Base-by-base conservation (phyloP, 139 green algal genomes). In the Haematococcus sp. region DNA sequence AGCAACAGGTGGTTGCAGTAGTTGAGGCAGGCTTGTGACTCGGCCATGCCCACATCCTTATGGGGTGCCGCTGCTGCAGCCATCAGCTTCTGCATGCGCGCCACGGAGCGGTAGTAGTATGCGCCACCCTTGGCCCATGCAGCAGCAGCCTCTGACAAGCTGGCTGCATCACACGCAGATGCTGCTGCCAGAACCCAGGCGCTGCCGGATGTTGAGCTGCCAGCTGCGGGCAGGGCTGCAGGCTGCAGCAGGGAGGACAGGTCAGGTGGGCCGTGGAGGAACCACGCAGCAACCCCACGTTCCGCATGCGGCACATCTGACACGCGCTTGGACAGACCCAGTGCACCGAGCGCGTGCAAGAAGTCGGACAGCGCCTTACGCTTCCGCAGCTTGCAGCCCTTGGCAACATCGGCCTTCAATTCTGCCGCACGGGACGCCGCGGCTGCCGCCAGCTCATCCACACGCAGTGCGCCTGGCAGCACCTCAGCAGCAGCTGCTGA, bases 311-410 rank as follows among this genome's bases (percentile, higher is more conserved):
- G 94, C 34, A 97, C 86, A 1, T 87, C 88, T 2, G 71, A 71
- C 22, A 81, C 76, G 3, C 76, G 78, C 20, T 76, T 75, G 16
- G 84, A 92, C 15, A 94, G 77, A 30, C 94, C 94, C 17, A 90
- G 27, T 2, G 27, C 80, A 1, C 60, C 71, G 70, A 98, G 81
- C 4, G 81, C 83, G 52, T 85, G 78, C 30, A 97, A 75, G 23
- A 96, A 70, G 78, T 96, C 91, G 1, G 85, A 87, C 23, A 98
- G 85, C 40, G 93, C 95, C 86, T 97, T 96, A 83, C 95, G 95
- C 85, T 98, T 98, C 22, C 90, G 80, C 43, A 81, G 73, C 31
- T 85, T 84, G 19, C 93, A 89, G 4, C 87, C 89, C 76, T 97
- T 95, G 17, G 72, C 78, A 4, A 72, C 64, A 43, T 94, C 86